A percentile compares a stretch with the other conserved stretches of the same genome.
Conservation (phyloP, 768 basidiomycete species). For the Termitomyces sp. region DNA sequence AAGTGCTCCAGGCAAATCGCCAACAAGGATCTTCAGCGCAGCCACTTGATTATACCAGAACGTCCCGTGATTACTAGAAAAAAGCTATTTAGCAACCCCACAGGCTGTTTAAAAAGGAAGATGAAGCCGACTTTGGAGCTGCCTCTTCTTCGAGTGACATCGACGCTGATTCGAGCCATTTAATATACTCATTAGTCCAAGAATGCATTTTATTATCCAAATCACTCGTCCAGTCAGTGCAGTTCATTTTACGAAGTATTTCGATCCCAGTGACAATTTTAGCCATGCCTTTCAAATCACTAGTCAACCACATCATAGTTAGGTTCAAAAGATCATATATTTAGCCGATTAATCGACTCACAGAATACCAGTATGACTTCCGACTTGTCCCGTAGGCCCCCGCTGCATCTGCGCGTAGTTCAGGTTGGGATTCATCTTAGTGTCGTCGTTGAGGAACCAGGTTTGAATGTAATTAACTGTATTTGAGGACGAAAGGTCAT, state of each 20-base stretch:
- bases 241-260: constrained; percentile 27
- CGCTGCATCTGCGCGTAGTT: constrained; percentile 50
- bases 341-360: constrained; percentile 19
- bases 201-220: constrained; percentile 40
- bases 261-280: constrained; percentile 7
- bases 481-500: background rate
- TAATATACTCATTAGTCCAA: constrained; percentile 49
- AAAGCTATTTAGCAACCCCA: background rate
- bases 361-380: constrained; percentile 51
- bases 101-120: background rate
- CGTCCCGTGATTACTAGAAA: constrained; percentile 55
- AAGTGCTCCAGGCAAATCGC: constrained; percentile 43
- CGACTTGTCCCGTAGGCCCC: constrained; percentile 31
- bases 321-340: background rate
- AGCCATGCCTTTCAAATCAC: constrained; percentile 52
- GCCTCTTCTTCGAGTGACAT: constrained; percentile 41
- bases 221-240: constrained; percentile 48
- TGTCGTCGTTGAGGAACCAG: constrained; percentile 56
- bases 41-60: constrained; percentile 61
- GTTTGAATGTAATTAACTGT: constrained; percentile 41
- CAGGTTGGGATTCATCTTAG: constrained; percentile 62
- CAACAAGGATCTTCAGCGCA: constrained; percentile 48
- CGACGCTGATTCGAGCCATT: constrained; percentile 47
- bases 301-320: constrained; percentile 9
- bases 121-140: constrained; percentile 42